Evolutionary conservation across 768 basidiomycete species (phyloP), one percentile per base, ranked within the genome.

Genomic region (Sutorius australiensis): DNA sequence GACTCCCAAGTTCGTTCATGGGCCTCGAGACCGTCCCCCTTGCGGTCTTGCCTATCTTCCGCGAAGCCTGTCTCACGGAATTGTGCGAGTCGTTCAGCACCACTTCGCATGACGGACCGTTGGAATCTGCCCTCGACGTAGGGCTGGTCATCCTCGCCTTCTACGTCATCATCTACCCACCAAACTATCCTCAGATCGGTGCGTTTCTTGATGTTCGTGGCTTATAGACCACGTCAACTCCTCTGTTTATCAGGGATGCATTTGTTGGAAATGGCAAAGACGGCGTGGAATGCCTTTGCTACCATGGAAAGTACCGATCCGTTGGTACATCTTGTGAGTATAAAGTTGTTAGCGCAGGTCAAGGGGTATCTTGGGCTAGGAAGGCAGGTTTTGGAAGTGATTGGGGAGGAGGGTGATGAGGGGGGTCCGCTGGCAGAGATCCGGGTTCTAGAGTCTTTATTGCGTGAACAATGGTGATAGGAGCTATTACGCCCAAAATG

Each of bases 111-210:
- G 83, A 87, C 53, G 82, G 82, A 1, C 70, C 74, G 5, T 82
- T 80, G 58, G 67, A 70, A 11, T 55, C 67, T 13, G 88, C 89
- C 0, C 61, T 85, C 19, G 62, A 75, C 31, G 67, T 72, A 11
- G 89, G 90, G 13, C 61, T 75, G 34, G 77, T 79, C 1, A 69
- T 90, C 13, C 70, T 89, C 17, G 83, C 83, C 1, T 68, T 88
- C 7, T 92, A 92, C 66, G 61, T 78, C 11, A 62, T 87, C 48
- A 73, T 91, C 42, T 92, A 92, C 61, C 88, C 90, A 1, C 71
- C 69, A 2, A 85, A 86, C 61, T 90, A 89, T 66, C 90, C 89
- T n/a, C 87, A 90, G 58, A 88, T 84, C 24, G 90, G 90, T 88
- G 49, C 57, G 78, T 66, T 31, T 12, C 13, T 14, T 19, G 14